phyloP scores from a whole-genome alignment of 306 rosid genomes.

The Rosa persica region DNA sequence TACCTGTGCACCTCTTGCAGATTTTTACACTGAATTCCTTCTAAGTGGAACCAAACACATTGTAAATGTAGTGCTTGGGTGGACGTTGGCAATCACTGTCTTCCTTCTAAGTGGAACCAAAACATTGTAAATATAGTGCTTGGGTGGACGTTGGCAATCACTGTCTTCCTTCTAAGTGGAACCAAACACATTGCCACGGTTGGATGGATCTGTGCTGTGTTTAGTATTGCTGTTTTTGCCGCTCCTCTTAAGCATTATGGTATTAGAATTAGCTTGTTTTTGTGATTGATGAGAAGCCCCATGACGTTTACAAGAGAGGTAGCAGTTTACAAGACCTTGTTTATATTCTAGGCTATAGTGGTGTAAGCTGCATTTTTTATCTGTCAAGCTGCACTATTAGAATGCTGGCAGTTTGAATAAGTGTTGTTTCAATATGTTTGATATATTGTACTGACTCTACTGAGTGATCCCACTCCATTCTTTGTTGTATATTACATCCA shows the following conservation, averaged over 20 bases:
- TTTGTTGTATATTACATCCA: too few relatives aligned
- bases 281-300: slow-evolving; percentile 90
- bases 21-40: too few relatives aligned
- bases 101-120: too few relatives aligned
- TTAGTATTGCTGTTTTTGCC: slow-evolving; percentile 65
- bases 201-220: slow-evolving; percentile 61
- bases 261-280: slow-evolving; percentile 45
- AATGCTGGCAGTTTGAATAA: neutral
- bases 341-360: neutral
- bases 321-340: slow-evolving; percentile 54
- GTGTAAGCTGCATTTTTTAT: neutral
- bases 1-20: too few relatives aligned
- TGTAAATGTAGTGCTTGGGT: too few relatives aligned
- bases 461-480: too few relatives aligned
- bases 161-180: slow-evolving; percentile 34
- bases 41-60: too few relatives aligned
- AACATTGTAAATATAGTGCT: slow-evolving; percentile 23
- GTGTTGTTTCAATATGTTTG: neutral
- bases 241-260: slow-evolving; percentile 76
- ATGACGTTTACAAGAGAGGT: slow-evolving; percentile 65
- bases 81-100: too few relatives aligned
- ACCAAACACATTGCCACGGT: slow-evolving; percentile 32
- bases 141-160: slow-evolving; percentile 36
- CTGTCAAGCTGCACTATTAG: neutral
- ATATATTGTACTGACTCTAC: neutral